A percentile compares a stretch with the other conserved stretches of the same genome.
These are phyloP conservation scores for Chrysophaeum taylorii DNA, from an alignment of 352 stramenopile genomes.

Conservation along the genomic window DNA sequence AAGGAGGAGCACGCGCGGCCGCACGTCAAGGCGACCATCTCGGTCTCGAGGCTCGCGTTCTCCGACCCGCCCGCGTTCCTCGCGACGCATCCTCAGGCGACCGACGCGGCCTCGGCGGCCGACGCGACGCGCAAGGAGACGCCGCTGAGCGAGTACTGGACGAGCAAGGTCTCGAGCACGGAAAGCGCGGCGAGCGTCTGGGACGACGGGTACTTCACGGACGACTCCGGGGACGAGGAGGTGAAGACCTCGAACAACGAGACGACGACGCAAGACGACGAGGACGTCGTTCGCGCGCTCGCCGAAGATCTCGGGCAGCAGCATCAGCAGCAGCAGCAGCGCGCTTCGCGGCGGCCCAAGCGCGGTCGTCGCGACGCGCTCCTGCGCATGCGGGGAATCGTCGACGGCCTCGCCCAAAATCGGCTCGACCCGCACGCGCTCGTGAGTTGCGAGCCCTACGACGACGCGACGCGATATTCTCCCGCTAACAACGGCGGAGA, in stretches of 20 bases:
- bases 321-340: no score
- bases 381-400: background rate
- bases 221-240: background rate
- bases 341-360: background rate
- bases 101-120: no score
- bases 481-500: slow-evolving; percentile 5
- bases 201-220: slow-evolving; percentile 13
- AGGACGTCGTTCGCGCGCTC: no score
- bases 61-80: no score
- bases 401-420: background rate
- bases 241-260: background rate
- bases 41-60: no score
- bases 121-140: background rate
- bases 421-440: slow-evolving; percentile 32
- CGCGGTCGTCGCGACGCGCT: background rate
- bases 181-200: background rate
- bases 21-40: background rate
- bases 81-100: background rate
- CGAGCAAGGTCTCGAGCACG: background rate
- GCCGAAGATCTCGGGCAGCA: no score
- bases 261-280: background rate
- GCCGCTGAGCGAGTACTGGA: background rate
- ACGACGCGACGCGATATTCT: no score
- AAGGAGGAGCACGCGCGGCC: background rate
- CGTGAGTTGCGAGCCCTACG: slow-evolving; percentile 31